Evolutionary conservation across 1,139 yeast genomes (phyloP).

Genomic region (Suhomyces wounanorum): DNA sequence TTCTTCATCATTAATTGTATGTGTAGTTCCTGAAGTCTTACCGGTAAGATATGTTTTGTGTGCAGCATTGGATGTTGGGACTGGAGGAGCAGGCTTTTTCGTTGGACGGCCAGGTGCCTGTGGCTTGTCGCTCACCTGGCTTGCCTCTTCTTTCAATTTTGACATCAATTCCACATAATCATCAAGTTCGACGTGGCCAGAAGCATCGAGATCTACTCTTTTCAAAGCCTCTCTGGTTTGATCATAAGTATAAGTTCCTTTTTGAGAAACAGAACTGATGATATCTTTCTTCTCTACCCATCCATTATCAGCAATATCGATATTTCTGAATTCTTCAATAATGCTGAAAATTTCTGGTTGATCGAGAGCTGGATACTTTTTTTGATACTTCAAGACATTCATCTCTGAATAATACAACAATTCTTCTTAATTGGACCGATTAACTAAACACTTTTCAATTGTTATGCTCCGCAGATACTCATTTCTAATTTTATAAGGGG

Average conservation of each 20-base stretch:
- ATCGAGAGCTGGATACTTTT: conserved; percentile 80
- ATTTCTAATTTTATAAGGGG: conserved; percentile 7
- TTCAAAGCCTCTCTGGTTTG: conserved; percentile 92
- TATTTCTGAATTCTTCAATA: conserved; percentile 73
- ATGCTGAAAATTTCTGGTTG: conserved; percentile 85
- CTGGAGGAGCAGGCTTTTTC: conserved; percentile 33
- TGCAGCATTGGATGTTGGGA: conserved; percentile 50
- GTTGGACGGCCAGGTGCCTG: conserved; percentile 19
- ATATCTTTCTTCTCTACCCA: conserved; percentile 92
- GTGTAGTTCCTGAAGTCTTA: conserved; percentile 89
- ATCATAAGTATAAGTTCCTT: conserved; percentile 84
- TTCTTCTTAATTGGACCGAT: not conserved
- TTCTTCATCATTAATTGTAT: conserved; percentile 96
- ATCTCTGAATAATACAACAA: conserved; percentile 21
- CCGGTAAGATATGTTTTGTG: conserved; percentile 81
- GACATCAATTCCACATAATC: conserved; percentile 89
- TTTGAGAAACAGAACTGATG: conserved; percentile 76
- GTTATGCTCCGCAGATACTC: not conserved
- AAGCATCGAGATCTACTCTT: conserved; percentile 89
- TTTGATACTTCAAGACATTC: conserved; percentile 60
- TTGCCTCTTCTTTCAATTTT: conserved; percentile 53
- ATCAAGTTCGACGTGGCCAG: conserved; percentile 95
- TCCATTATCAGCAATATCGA: conserved; percentile 93
- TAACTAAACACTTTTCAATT: not conserved
- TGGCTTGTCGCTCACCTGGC: conserved; percentile 23